phyloP scores from a whole-genome alignment of 345 rosid species.

The Anacardium occidentale region DNA sequence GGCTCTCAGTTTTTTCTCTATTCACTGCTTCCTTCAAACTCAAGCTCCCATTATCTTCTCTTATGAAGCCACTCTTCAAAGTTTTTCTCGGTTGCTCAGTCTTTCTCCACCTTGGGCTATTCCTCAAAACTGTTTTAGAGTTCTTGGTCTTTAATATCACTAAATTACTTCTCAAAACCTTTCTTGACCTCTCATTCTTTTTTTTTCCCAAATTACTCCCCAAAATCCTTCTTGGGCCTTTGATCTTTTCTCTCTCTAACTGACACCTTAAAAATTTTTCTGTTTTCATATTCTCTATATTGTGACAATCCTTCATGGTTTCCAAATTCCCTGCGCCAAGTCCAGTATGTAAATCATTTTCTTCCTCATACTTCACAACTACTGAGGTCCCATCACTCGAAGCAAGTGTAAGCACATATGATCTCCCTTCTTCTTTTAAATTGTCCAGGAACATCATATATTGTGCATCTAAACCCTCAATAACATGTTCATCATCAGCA shows the following conservation, averaged over 20 bases:
- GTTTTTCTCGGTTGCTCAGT: not conserved
- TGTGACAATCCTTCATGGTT: not conserved
- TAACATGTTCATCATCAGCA: slow-evolving; percentile 9
- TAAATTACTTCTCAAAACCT: slow-evolving; percentile 15
- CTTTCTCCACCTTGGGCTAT: not conserved
- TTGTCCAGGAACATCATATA: slow-evolving; percentile 40
- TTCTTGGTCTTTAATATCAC: slow-evolving; percentile 21
- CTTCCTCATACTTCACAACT: slow-evolving; percentile 27
- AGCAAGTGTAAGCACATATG: slow-evolving; percentile 30
- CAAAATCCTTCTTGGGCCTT: not conserved
- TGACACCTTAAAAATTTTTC: slow-evolving; percentile 8
- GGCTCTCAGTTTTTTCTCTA: not conserved
- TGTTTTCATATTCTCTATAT: slow-evolving; percentile 2
- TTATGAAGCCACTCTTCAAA: slow-evolving; percentile 18
- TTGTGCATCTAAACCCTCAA: slow-evolving; percentile 28
- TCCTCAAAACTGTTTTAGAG: not conserved
- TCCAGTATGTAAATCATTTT: not conserved
- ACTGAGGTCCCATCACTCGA: slow-evolving; percentile 7
- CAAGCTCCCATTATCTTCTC: slow-evolving; percentile 17
- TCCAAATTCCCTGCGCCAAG: not conserved
- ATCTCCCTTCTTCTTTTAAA: slow-evolving; percentile 27
- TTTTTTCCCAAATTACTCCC: not conserved
- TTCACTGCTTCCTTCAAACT: not conserved
- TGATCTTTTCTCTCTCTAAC: slow-evolving; percentile 22
- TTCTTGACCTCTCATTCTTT: not conserved